Evolutionary conservation across 2,329 filamentous ascomycete species (phyloP).

Genomic region (Phaeophleospora eucalypticola): DNA sequence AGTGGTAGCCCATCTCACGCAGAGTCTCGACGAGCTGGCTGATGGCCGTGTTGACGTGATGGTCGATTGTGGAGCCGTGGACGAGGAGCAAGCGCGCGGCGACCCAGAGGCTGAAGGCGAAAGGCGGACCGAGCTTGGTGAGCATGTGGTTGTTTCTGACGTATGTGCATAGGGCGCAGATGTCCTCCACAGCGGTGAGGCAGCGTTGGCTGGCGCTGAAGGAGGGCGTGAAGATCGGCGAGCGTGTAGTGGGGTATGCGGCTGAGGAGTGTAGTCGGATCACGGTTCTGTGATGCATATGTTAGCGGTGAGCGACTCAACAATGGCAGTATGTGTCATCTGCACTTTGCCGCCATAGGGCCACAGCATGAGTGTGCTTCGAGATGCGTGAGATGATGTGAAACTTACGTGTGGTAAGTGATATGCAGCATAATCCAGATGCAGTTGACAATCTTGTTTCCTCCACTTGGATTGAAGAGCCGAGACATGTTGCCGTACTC

Average conservation of each 20-base stretch:
- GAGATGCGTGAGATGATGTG: not conserved
- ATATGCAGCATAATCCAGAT: slow-evolving; percentile 89
- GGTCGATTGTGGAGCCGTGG: slow-evolving; percentile 84
- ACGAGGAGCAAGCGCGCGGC: slow-evolving; percentile 82
- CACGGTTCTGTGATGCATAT: slow-evolving; percentile 54
- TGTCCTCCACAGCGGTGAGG: slow-evolving; percentile 75
- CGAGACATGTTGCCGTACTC: slow-evolving; percentile 83
- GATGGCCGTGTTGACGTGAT: slow-evolving; percentile 74
- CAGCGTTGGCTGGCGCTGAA: slow-evolving; percentile 82
- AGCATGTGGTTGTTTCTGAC: slow-evolving; percentile 72
- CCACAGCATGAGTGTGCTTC: not conserved
- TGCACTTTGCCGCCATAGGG: not conserved
- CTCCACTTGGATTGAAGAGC: slow-evolving; percentile 59
- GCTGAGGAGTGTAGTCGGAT: slow-evolving; percentile 89
- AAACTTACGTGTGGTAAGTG: slow-evolving; percentile 72
- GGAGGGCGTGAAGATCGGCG: slow-evolving; percentile 82
- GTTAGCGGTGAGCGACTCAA: slow-evolving; percentile 20
- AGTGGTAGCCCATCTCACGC: slow-evolving; percentile 73
- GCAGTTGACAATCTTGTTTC: slow-evolving; percentile 68
- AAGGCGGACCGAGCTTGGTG: slow-evolving; percentile 78
- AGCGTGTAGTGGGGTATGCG: slow-evolving; percentile 84
- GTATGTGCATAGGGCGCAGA: slow-evolving; percentile 72
- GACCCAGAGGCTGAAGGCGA: slow-evolving; percentile 91
- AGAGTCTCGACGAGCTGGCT: slow-evolving; percentile 78
- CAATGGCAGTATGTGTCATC: too few species aligned